These are phyloP conservation scores for Laetiporus sulphureus DNA, from an alignment of 1,284 basidiomycete genomes.

Conservation along the genomic window DNA sequence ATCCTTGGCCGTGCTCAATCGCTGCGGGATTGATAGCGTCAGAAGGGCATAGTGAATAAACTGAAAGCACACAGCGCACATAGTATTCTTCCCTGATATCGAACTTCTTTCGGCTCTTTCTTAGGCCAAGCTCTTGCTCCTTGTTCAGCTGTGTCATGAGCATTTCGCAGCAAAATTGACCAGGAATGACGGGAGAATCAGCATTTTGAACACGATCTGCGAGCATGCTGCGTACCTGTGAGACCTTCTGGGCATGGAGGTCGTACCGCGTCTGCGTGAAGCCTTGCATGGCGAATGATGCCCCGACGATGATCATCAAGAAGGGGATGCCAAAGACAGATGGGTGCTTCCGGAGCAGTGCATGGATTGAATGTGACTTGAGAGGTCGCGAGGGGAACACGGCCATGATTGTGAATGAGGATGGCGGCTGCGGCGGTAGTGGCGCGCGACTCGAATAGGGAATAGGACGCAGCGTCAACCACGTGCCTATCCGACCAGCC, in stretches of 20 bases:
- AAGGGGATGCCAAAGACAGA: conserved; percentile 85
- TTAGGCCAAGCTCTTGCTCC: conserved; percentile 81
- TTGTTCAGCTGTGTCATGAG: conserved; percentile 54
- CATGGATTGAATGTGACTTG: conserved; percentile 38
- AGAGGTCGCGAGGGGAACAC: conserved; percentile 53
- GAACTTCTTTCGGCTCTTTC: conserved; percentile 77
- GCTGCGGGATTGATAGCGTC: conserved; percentile 33
- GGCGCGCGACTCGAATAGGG: too few relatives aligned
- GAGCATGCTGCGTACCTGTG: conserved; percentile 43
- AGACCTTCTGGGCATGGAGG: conserved; percentile 75
- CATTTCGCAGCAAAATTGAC: background rate
- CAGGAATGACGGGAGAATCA: too few relatives aligned
- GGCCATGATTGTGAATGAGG: too few relatives aligned
- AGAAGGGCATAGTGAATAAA: conserved; percentile 2
- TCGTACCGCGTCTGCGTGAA: conserved; percentile 94
- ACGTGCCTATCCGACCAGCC: too few relatives aligned
- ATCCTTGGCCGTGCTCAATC: conserved; percentile 51
- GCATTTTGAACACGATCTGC: too few relatives aligned
- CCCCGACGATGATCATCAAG: conserved; percentile 76
- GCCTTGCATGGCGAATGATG: conserved; percentile 79
- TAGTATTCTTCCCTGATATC: conserved; percentile 96
- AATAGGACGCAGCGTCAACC: too few relatives aligned
- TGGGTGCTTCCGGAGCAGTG: conserved; percentile 49
- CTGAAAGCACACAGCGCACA: conserved; percentile 48
- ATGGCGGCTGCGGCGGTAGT: too few relatives aligned